These are phyloP conservation scores for Hypseocharis bilobata DNA, from an alignment of 441 rosid species.

Conservation along the genomic window DNA sequence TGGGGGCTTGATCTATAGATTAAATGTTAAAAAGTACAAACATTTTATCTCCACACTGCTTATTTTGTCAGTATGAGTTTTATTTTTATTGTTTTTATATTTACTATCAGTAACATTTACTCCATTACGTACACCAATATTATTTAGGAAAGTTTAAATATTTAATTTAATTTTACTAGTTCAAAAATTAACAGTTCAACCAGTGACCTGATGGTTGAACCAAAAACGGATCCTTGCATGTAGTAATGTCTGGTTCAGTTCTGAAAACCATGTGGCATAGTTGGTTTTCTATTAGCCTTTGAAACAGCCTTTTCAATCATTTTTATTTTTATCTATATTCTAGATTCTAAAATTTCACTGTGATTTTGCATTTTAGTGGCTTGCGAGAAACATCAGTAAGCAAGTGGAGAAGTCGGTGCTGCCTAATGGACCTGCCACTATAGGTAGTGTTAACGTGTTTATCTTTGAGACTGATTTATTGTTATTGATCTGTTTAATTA, in stretches of 20 bases:
- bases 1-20: neutral
- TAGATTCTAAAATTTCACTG: slow-evolving; percentile 11
- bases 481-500: neutral
- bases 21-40: neutral
- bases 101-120: neutral
- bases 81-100: too few species aligned
- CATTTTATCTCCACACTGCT: neutral
- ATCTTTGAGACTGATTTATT: neutral
- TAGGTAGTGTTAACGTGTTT: slow-evolving; percentile 34
- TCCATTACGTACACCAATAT: neutral
- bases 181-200: neutral
- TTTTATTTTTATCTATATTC: neutral
- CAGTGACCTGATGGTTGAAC: neutral
- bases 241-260: neutral
- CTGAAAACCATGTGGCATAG: neutral
- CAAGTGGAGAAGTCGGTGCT: slow-evolving; percentile 54
- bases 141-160: too few species aligned
- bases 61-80: neutral
- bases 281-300: neutral
- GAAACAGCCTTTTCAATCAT: neutral
- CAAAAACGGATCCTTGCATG: neutral
- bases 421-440: slow-evolving; percentile 37
- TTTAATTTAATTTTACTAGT: too few species aligned
- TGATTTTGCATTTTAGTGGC: slow-evolving; percentile 47
- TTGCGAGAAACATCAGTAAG: slow-evolving; percentile 57